Evolutionary conservation across 2,329 filamentous ascomycete species (phyloP).

Genomic region (Hypoxylon sp.): DNA sequence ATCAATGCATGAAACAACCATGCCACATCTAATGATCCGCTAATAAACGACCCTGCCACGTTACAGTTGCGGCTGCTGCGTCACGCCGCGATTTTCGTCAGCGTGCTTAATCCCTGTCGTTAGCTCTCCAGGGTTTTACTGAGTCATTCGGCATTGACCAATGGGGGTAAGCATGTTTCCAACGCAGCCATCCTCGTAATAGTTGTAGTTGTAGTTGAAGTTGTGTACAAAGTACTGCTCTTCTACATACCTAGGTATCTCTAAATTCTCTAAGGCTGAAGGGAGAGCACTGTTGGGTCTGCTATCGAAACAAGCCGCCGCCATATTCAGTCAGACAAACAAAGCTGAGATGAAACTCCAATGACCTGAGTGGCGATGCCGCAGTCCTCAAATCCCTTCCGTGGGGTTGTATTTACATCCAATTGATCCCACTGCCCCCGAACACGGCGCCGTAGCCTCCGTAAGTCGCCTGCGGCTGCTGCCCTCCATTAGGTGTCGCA

Average conservation of each 20-base stretch:
- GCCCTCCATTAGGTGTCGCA: conserved; percentile 35
- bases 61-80: conserved; percentile 18
- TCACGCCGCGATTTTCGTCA: conserved; percentile 3
- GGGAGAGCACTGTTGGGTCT: neutral
- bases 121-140: conserved; percentile 6
- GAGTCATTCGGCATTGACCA: conserved; percentile 16
- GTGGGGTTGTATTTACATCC: conserved; percentile 38
- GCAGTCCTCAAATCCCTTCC: conserved; percentile 6
- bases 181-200: neutral
- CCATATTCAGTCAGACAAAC: conserved; percentile 8
- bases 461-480: conserved; percentile 36
- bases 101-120: conserved; percentile 11
- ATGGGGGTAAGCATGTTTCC: neutral
- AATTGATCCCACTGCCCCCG: conserved; percentile 40
- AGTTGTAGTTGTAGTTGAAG: neutral
- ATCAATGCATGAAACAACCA: conserved; percentile 20
- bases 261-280: neutral
- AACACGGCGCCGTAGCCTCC: conserved; percentile 43
- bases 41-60: conserved; percentile 13
- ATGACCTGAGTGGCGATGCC: conserved; percentile 32
- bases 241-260: neutral
- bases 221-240: no score
- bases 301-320: conserved; percentile 8
- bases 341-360: conserved; percentile 13
- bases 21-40: conserved; percentile 14